Conservation (phyloP, 1,284 basidiomycete genomes). For the Golubevia pallescens region DNA sequence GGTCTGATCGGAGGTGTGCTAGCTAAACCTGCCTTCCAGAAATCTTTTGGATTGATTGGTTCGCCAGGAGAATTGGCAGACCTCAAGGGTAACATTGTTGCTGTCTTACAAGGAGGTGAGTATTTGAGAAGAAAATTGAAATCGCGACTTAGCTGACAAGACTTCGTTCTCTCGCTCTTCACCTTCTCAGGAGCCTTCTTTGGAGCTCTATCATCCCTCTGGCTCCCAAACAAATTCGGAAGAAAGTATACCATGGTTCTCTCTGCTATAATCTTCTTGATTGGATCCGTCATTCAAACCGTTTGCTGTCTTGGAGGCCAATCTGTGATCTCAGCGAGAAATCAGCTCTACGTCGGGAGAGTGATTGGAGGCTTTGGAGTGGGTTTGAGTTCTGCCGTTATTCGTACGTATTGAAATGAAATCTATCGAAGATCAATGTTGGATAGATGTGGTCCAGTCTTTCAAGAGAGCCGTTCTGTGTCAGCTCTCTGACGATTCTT, state of each 20-base stretch:
- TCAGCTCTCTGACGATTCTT: slow-evolving; percentile 2
- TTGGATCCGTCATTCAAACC: slow-evolving; percentile 53
- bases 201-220: slow-evolving; percentile 46
- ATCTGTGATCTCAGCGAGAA: slow-evolving; percentile 21
- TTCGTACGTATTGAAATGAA: slow-evolving; percentile 21
- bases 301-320: slow-evolving; percentile 32
- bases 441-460: too few relatives aligned
- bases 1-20: slow-evolving; percentile 28
- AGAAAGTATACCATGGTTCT: slow-evolving; percentile 43
- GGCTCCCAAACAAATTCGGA: slow-evolving; percentile 46
- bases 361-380: slow-evolving; percentile 30
- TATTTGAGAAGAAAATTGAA: slow-evolving; percentile 1
- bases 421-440: not conserved
- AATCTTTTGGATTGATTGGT: slow-evolving; percentile 20
- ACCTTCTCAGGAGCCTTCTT: slow-evolving; percentile 28
- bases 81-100: slow-evolving; percentile 50
- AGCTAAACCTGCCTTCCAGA: slow-evolving; percentile 25
- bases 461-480: too few relatives aligned
- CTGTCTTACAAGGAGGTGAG: slow-evolving; percentile 42
- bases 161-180: slow-evolving; percentile 3
- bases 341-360: slow-evolving; percentile 50
- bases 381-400: slow-evolving; percentile 21
- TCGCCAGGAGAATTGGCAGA: slow-evolving; percentile 19
- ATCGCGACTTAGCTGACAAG: not conserved
- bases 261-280: slow-evolving; percentile 40